Evolutionary conservation across 208 protist species (phyloP).

Genomic region (Phytomonas francai): DNA sequence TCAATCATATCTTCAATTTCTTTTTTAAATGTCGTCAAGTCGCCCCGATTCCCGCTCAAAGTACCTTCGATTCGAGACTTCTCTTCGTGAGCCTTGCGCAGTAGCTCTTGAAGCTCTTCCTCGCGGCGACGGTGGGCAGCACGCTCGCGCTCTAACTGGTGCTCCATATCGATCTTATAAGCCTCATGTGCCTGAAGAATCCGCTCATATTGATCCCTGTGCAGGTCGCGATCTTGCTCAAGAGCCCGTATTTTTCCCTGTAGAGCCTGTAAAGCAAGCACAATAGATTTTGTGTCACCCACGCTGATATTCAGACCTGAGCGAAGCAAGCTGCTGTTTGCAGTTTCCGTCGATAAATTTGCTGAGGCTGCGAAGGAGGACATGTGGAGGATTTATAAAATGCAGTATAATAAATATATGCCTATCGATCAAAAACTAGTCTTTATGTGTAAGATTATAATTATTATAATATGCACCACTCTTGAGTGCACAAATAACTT

Average conservation of each 20-base stretch:
- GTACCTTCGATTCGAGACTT: conserved; percentile 47
- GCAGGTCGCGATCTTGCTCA: conserved; percentile 81
- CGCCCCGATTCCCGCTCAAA: conserved; percentile 35
- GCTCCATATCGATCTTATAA: conserved; percentile 84
- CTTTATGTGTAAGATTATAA: not conserved
- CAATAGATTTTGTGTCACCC: conserved; percentile 87
- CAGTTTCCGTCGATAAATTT: conserved; percentile 59
- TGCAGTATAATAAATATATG: conserved; percentile 5
- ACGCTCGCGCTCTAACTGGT: conserved; percentile 76
- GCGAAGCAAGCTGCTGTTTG: conserved; percentile 70
- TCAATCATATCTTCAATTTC: conserved; percentile 78
- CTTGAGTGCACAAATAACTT: not conserved
- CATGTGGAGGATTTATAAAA: conserved; percentile 4
- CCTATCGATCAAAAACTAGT: not conserved
- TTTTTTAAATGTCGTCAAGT: conserved; percentile 33
- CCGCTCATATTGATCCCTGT: conserved; percentile 83
- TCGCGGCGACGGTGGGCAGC: conserved; percentile 62
- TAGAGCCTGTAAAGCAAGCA: conserved; percentile 81
- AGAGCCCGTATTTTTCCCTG: conserved; percentile 84
- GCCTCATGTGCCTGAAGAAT: conserved; percentile 71
- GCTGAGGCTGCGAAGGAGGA: conserved; percentile 8
- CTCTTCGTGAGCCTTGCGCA: conserved; percentile 59
- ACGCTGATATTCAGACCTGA: conserved; percentile 83
- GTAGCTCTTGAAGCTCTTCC: conserved; percentile 63
- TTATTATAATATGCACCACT: not conserved